A percentile compares a stretch with the other conserved stretches of the same genome.
Evolutionary conservation across 1,284 basidiomycete genomes (phyloP).

Genomic region (Gomphus sp.): DNA sequence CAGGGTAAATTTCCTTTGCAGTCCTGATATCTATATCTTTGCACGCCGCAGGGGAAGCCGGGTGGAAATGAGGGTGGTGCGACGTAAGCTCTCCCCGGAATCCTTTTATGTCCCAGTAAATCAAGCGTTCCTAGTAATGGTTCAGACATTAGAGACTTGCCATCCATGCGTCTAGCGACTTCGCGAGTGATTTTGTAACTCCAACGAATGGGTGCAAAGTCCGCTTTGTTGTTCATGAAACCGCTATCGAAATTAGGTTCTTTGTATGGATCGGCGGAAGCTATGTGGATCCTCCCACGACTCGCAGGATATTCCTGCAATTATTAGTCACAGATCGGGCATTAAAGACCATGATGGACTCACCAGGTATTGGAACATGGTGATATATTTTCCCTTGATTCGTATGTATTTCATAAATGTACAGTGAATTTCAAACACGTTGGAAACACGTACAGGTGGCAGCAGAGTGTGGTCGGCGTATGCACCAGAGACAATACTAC

Average conservation of each 20-base stretch:
- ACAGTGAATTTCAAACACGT: neutral
- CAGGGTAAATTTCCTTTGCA: conserved; percentile 51
- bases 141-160: conserved; percentile 22
- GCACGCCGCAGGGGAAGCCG: conserved; percentile 48
- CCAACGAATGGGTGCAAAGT: conserved; percentile 69
- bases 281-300: conserved; percentile 63
- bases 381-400: conserved; percentile 46
- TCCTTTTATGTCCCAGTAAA: conserved; percentile 24
- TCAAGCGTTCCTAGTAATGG: neutral
- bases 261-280: conserved; percentile 49
- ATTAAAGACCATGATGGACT: conserved; percentile 12
- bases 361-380: conserved; percentile 67
- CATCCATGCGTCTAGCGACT: conserved; percentile 62
- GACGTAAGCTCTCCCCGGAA: conserved; percentile 64
- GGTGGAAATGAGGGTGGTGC: conserved; percentile 68
- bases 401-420: neutral
- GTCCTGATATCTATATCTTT: conserved; percentile 61
- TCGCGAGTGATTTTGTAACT: conserved; percentile 69
- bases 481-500: conserved; percentile 55
- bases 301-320: conserved; percentile 54
- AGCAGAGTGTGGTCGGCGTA: conserved; percentile 62
- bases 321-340: neutral
- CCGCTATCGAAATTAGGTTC: conserved; percentile 61
- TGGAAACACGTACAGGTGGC: conserved; percentile 34
- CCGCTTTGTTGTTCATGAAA: conserved; percentile 70